Evolutionary conservation across 2,329 filamentous ascomycete genomes (phyloP).

Genomic region (Westerdykella aurantiaca): DNA sequence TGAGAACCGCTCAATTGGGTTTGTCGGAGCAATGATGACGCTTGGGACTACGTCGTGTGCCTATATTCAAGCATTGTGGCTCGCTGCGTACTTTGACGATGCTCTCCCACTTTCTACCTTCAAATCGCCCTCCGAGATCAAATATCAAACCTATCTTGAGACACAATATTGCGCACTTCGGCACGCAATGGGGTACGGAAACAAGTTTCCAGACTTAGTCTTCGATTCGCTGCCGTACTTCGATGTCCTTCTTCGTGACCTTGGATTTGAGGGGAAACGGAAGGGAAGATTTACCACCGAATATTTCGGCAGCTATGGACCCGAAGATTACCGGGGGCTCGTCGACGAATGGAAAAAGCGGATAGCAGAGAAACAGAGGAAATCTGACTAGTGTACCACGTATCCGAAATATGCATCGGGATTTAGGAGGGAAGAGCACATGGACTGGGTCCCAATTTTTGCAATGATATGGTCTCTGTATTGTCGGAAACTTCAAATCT

Average conservation of each 20-base stretch:
- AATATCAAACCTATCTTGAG: conserved; percentile 50
- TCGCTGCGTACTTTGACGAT: conserved; percentile 58
- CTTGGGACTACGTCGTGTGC: conserved; percentile 36
- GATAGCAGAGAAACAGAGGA: not conserved
- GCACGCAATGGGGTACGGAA: conserved; percentile 61
- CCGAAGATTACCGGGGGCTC: conserved; percentile 53
- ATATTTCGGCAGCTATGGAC: conserved; percentile 50
- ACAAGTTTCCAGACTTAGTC: conserved; percentile 61
- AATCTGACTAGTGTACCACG: not conserved
- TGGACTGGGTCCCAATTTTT: too few relatives aligned
- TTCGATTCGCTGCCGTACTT: conserved; percentile 72
- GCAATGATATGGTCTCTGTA: too few relatives aligned
- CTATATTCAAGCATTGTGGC: conserved; percentile 41
- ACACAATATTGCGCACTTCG: conserved; percentile 65
- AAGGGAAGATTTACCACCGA: conserved; percentile 9
- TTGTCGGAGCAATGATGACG: conserved; percentile 35
- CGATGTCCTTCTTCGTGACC: conserved; percentile 60
- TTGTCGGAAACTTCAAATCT: conserved; percentile 3
- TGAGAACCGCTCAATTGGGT: conserved; percentile 31
- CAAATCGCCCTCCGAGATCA: conserved; percentile 8
- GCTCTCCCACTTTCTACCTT: conserved; percentile 32
- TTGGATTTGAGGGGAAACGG: conserved; percentile 50
- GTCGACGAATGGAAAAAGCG: conserved; percentile 47
- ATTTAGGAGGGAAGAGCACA: too few relatives aligned
- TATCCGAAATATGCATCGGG: not conserved